Evolutionary conservation across 345 rosid species (phyloP).

Genomic region (Boechera divaricarpa): DNA sequence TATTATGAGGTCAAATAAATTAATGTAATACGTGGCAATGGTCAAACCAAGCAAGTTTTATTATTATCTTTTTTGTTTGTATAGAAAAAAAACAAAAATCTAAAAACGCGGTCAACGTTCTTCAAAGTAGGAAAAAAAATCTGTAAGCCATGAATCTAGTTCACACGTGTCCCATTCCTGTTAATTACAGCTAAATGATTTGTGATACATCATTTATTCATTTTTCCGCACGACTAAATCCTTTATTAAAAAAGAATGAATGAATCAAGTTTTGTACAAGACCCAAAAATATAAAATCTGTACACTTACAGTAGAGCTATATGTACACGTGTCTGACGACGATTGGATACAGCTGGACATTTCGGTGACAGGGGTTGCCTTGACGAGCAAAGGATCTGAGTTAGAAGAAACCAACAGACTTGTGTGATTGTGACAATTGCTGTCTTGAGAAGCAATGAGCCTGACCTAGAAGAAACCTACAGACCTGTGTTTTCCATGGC

Average conservation of each 20-base stretch:
- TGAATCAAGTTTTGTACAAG: neutral
- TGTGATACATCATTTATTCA: neutral
- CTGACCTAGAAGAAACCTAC: constrained; percentile 38
- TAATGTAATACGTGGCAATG: constrained; percentile 35
- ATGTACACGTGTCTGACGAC: constrained; percentile 22
- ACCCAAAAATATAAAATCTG: neutral
- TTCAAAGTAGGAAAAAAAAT: neutral
- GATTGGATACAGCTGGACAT: constrained; percentile 7
- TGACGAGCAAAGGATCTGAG: constrained; percentile 10
- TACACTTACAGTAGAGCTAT: neutral
- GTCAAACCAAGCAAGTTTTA: constrained; percentile 19
- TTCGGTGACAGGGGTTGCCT: neutral
- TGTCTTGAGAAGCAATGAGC: constrained; percentile 14
- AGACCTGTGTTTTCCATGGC: constrained; percentile 37
- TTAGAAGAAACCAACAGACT: constrained; percentile 1
- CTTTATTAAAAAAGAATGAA: neutral
- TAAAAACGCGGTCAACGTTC: constrained; percentile 7
- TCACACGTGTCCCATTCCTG: neutral
- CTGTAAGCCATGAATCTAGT: neutral
- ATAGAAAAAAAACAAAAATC: neutral
- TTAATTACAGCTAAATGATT: neutral
- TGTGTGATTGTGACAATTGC: neutral
- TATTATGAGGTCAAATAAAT: neutral
- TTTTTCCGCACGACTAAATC: too few species aligned
- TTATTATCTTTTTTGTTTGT: neutral